Conservation (phyloP, 495 filamentous ascomycete species). For the Rhypophila decipiens region DNA sequence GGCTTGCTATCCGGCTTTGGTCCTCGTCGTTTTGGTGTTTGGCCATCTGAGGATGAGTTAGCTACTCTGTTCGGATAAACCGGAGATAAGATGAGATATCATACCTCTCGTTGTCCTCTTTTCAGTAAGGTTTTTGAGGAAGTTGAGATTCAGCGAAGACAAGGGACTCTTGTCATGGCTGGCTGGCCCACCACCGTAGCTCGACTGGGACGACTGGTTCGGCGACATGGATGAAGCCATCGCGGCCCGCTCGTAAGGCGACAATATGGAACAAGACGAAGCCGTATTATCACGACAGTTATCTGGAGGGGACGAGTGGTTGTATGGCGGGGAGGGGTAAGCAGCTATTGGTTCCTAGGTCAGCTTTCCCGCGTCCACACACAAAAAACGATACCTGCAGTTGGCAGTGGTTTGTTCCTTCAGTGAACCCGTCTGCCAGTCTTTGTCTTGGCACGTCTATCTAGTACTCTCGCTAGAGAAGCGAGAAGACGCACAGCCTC, state of each 20-base stretch:
- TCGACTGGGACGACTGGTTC: constrained; percentile 22
- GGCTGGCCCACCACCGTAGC: constrained; percentile 24
- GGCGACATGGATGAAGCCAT: constrained; percentile 41
- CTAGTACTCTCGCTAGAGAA: too few relatives aligned
- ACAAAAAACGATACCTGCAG: background rate
- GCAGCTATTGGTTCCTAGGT: constrained; percentile 25
- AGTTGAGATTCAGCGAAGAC: constrained; percentile 46
- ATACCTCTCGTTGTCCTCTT: constrained; percentile 46
- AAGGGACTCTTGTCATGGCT: constrained; percentile 45
- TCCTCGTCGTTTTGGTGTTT: constrained; percentile 80
- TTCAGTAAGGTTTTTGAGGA: constrained; percentile 54
- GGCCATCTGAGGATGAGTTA: constrained; percentile 80
- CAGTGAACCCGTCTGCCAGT: too few relatives aligned
- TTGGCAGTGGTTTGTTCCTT: too few relatives aligned
- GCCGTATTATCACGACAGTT: constrained; percentile 14
- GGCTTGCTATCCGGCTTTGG: constrained; percentile 97
- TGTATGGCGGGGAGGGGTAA: constrained; percentile 34
- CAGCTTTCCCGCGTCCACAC: constrained; percentile 23
- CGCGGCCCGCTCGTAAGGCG: constrained; percentile 25
- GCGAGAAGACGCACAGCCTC: too few relatives aligned
- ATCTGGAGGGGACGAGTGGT: constrained; percentile 28
- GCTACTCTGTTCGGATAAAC: too few relatives aligned
- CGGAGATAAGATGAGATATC: too few relatives aligned
- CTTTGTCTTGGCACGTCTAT: too few relatives aligned
- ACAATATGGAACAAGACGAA: constrained; percentile 23